Conservation (phyloP, 148 eudicot genomes). For the Limonium bicolor region DNA sequence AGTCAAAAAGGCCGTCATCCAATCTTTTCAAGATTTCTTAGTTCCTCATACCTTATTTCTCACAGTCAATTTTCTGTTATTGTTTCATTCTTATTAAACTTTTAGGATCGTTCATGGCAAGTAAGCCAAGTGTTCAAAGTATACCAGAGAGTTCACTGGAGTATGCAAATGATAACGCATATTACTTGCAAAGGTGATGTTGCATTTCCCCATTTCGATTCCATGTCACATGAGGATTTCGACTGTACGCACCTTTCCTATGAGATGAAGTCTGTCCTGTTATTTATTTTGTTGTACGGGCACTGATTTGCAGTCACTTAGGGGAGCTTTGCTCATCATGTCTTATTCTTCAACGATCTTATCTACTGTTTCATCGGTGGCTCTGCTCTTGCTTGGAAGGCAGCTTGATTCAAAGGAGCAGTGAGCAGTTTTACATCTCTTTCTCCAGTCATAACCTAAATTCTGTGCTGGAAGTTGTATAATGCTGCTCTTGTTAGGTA, state of each 20-base stretch:
- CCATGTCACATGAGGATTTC: too few relatives aligned
- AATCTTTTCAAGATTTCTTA: neutral
- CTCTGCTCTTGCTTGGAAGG: conserved; percentile 51
- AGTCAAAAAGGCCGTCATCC: neutral
- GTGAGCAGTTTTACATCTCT: conserved; percentile 26
- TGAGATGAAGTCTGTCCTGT: too few relatives aligned
- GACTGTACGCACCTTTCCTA: too few relatives aligned
- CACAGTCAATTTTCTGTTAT: too few relatives aligned
- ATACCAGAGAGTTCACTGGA: conserved; percentile 66
- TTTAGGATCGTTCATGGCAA: conserved; percentile 70
- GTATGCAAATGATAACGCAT: conserved; percentile 88
- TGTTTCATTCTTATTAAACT: conserved; percentile 4
- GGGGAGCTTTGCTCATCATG: conserved; percentile 44
- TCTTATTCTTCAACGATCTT: conserved; percentile 51
- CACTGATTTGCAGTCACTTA: conserved; percentile 92
- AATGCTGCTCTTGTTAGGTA: too few relatives aligned
- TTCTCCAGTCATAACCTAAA: too few relatives aligned
- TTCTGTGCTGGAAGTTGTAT: too few relatives aligned
- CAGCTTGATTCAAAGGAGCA: conserved; percentile 49
- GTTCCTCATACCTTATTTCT: too few relatives aligned
- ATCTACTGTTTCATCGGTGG: conserved; percentile 52
- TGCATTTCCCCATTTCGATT: neutral
- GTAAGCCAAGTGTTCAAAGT: conserved; percentile 77
- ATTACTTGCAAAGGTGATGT: conserved; percentile 81
- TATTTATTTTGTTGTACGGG: too few relatives aligned